Percentiles rank a stretch among this genome's conserved stretches.
Conservation (phyloP, 2,329 filamentous ascomycete species). For the Trichoderma sp. region DNA sequence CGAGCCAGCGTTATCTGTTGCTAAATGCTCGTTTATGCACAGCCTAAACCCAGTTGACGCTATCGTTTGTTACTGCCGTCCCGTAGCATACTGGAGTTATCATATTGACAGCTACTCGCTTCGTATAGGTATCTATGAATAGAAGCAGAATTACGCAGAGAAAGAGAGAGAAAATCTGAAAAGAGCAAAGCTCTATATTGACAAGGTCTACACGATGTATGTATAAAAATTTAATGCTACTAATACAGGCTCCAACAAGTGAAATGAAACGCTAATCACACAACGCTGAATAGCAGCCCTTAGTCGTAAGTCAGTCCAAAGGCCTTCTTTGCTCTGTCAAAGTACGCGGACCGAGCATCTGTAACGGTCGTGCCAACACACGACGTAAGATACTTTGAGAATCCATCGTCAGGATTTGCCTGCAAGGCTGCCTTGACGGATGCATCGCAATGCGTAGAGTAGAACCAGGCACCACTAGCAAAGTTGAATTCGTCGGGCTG, state of each 20-base stretch:
- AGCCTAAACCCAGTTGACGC: conserved; percentile 3
- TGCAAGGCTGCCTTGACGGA: conserved; percentile 40
- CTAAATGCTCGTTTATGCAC: conserved; percentile 17
- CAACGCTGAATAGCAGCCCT: neutral
- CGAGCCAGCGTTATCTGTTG: neutral
- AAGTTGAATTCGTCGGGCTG: conserved; percentile 55
- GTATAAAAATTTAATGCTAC: neutral
- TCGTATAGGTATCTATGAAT: neutral
- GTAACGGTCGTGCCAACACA: conserved; percentile 47
- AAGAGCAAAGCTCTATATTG: neutral
- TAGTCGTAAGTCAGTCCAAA: conserved; percentile 40
- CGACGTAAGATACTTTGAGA: conserved; percentile 49
- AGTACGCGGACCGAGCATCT: conserved; percentile 43
- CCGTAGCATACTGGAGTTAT: neutral
- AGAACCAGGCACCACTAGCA: conserved; percentile 55
- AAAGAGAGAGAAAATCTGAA: neutral
- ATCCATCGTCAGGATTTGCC: conserved; percentile 45
- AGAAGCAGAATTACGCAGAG: neutral
- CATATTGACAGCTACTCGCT: neutral
- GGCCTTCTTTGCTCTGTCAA: conserved; percentile 49
- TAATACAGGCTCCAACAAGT: neutral
- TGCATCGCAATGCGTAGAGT: conserved; percentile 46
- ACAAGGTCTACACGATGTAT: neutral
- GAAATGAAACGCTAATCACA: neutral
- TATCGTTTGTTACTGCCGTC: neutral